Evolutionary conservation across 176 grass and related monocot genomes (phyloP).

Genomic region (Tillandsia fasciculata): DNA sequence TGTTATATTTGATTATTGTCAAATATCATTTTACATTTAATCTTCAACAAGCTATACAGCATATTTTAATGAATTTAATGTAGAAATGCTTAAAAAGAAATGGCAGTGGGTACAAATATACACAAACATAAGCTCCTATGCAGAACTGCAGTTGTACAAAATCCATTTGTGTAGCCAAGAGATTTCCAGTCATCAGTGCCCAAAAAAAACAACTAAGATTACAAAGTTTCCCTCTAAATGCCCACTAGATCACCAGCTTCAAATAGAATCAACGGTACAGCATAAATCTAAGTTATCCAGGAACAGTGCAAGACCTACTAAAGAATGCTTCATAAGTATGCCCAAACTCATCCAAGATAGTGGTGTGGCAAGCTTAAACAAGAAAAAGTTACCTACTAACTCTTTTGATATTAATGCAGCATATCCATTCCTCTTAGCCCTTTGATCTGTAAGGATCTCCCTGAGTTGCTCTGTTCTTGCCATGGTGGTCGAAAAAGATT

Average conservation of each 20-base stretch:
- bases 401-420: slow-evolving; percentile 33
- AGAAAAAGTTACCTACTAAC: slow-evolving; percentile 32
- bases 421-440: slow-evolving; percentile 43
- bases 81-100: not conserved
- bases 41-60: too few relatives aligned
- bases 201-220: too few relatives aligned
- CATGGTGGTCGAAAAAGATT: slow-evolving; percentile 36
- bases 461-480: slow-evolving; percentile 53
- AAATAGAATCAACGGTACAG: too few relatives aligned
- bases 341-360: not conserved
- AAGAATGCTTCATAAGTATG: not conserved
- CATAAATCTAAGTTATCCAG: too few relatives aligned
- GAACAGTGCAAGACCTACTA: not conserved
- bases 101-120: not conserved
- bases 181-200: too few relatives aligned
- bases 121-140: not conserved
- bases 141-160: not conserved
- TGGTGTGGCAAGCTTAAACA: not conserved
- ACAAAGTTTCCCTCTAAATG: too few relatives aligned
- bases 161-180: not conserved
- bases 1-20: too few relatives aligned
- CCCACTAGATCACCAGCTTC: too few relatives aligned
- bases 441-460: slow-evolving; percentile 32
- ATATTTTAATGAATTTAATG: too few relatives aligned
- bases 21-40: too few relatives aligned